Evolutionary conservation across 257 asterid genomes (phyloP).

Genomic region (Solanum chiquidenum): DNA sequence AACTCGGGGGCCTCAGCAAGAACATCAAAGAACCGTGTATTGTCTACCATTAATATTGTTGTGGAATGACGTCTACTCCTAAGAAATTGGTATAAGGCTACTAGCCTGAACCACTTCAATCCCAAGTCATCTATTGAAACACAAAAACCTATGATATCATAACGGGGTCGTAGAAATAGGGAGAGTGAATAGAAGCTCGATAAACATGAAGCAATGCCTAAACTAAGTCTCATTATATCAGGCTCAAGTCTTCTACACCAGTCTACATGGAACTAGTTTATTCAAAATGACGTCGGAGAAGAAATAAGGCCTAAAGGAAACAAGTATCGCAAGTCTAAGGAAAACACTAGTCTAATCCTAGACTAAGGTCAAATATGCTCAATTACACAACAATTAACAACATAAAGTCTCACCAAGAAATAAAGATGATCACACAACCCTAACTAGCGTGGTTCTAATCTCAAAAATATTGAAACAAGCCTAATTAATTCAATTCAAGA

Average conservation of each 20-base stretch:
- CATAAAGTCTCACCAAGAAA: not conserved
- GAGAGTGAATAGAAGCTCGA: not conserved
- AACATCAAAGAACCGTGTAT: too few species aligned
- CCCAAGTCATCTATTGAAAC: not conserved
- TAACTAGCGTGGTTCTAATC: too few species aligned
- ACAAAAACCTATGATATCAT: not conserved
- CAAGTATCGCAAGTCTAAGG: not conserved
- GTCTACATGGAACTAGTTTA: not conserved
- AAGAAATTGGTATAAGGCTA: not conserved
- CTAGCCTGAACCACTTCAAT: not conserved
- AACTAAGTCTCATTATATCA: not conserved
- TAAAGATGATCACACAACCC: not conserved
- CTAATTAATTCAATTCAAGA: not conserved
- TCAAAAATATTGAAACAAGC: not conserved
- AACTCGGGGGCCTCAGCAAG: not conserved
- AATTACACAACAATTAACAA: too few species aligned
- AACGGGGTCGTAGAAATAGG: not conserved
- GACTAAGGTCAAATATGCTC: not conserved
- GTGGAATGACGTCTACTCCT: not conserved
- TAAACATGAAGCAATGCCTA: too few species aligned
- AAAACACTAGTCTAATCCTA: not conserved
- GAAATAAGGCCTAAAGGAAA: not conserved
- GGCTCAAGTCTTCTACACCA: not conserved
- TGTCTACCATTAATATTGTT: too few species aligned
- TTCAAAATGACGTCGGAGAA: not conserved